Base-by-base conservation (phyloP, 2,329 filamentous ascomycete genomes). In the Coniochaeta sp. region DNA sequence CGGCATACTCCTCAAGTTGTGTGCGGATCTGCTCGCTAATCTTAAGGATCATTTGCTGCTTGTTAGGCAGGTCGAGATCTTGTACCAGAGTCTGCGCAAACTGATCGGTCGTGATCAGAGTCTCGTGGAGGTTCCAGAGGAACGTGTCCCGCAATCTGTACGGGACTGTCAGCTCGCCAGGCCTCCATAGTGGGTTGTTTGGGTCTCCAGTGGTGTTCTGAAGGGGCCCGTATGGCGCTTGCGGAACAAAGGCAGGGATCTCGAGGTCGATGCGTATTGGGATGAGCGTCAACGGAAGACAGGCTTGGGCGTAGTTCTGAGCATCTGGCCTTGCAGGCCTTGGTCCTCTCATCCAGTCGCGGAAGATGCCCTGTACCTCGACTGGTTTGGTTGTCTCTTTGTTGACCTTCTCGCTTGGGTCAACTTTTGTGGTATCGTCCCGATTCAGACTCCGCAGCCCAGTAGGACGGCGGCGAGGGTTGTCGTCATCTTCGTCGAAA, bases 241-340 rank as follows among this genome's bases (percentile, higher is more conserved):
- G 77, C 14, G 90, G 88, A 12, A 84, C 79, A 75, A 89, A 95
- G 60, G 91, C 80, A 55, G 91, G 88, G 34, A 99, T 88, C 71
- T 98, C 93, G 71, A 98, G 82, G 71, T 99, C 95, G 74, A 99
- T 96, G 62, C 93, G 90, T 68, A 99, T 97, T 19, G 95, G 95
- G 62, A 99, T 93, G 58, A 98, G 81, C 0, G 91, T 96, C 57
- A 96, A 82, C 4, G 95, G 95, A 38, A 99, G 83, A 57, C 86
- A 86, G 38, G 91, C 87, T 67, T 88, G 85, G 2, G 83, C 83
- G 58, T 82, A 81, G 67, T 81, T 84, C 63, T 87, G 83, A 65
- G 85, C 74, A 62, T 88, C 85, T 44, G 81, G 81, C 57, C 80
- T 76, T n/a, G 77, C 71, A 16, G 75, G 72, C 54, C 79, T 79